phyloP scores from a whole-genome alignment of 768 basidiomycete genomes.

The Arthromyces matolae region DNA sequence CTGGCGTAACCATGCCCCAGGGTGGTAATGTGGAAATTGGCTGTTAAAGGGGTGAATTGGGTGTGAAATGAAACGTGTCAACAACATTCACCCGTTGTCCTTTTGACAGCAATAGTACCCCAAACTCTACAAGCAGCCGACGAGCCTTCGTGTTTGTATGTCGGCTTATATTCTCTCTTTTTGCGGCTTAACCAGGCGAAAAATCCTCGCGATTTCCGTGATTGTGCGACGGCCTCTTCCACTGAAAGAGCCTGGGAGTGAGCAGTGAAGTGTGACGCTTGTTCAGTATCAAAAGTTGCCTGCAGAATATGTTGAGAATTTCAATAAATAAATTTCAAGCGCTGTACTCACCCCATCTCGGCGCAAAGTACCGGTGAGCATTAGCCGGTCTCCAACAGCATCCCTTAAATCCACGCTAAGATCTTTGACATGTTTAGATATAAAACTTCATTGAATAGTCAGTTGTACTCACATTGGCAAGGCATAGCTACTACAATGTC shows the following conservation, averaged over 20 bases:
- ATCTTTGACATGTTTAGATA: slow-evolving; percentile 38
- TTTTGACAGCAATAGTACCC: slow-evolving; percentile 80
- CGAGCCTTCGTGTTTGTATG: slow-evolving; percentile 64
- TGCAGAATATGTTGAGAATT: slow-evolving; percentile 20
- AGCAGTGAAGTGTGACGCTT: slow-evolving; percentile 69
- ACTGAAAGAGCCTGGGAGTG: slow-evolving; percentile 68
- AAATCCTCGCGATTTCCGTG: slow-evolving; percentile 70
- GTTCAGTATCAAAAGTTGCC: slow-evolving; percentile 79
- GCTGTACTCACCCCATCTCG: slow-evolving; percentile 74
- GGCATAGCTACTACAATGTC: slow-evolving; percentile 94
- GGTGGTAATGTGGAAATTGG: too few relatives aligned
- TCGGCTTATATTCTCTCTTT: slow-evolving; percentile 56
- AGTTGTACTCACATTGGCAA: slow-evolving; percentile 83
- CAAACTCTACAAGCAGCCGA: slow-evolving; percentile 83
- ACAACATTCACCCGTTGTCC: slow-evolving; percentile 84
- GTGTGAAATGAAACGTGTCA: too few relatives aligned
- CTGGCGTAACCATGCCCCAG: too few relatives aligned
- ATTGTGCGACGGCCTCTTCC: slow-evolving; percentile 65
- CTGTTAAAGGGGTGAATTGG: too few relatives aligned
- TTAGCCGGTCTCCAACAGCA: slow-evolving; percentile 88
- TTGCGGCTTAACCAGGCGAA: slow-evolving; percentile 54
- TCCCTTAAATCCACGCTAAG: slow-evolving; percentile 88
- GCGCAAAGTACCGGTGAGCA: slow-evolving; percentile 71
- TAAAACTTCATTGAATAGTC: neutral
- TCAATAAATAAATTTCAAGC: neutral